Base-by-base conservation (phyloP, 2,329 filamentous ascomycete genomes). In the Exophiala phaeomuriformis region DNA sequence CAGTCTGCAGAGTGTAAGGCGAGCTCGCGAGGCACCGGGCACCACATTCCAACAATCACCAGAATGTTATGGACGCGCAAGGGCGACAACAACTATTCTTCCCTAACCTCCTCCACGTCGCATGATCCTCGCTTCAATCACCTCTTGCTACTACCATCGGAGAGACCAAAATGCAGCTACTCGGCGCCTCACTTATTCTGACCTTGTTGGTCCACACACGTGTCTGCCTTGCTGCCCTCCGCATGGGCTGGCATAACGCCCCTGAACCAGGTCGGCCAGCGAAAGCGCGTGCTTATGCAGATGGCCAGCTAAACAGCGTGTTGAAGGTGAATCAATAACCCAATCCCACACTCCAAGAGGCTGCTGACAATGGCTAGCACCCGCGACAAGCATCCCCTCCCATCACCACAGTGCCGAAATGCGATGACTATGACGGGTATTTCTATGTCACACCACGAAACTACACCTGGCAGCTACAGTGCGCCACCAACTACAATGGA, bases 381-480 rank as follows among this genome's bases (percentile, higher is more conserved):
- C 35, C 35, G 33, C 46, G 39, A 41, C 39, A 45, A 47, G 43
- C 54, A 6, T 31, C 53, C 8, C 54, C 51, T 49, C 53, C 54
- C 2, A 48, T 54, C 27, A 57, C 54, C 31, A 52, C 41, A 36
- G 35, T 33, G 5, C 46, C 58, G 29, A 30, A 52, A 28, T 60
- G 58, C 49, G 53, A 55, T 28, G 12, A 52, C 12, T 58, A 47
- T 40, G 53, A 60, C 36, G 55, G 55, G 7, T 60, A 50, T 41
- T 56, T 60, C 48, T 60, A 60, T 30, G 32, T 55, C 37, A 58
- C 47, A 2, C 41, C 55, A 8, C 37, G 31, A 29, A 55, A 58
- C 37, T 58, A 60, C 32, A 60, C 55, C 36, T 60, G 50, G 44
- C 55, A 60, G 36, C 40, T 60, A 31, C 58, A 60, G 42, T 58